phyloP scores from a whole-genome alignment of 495 filamentous ascomycete genomes.

The Tuber microsphaerosporum region DNA sequence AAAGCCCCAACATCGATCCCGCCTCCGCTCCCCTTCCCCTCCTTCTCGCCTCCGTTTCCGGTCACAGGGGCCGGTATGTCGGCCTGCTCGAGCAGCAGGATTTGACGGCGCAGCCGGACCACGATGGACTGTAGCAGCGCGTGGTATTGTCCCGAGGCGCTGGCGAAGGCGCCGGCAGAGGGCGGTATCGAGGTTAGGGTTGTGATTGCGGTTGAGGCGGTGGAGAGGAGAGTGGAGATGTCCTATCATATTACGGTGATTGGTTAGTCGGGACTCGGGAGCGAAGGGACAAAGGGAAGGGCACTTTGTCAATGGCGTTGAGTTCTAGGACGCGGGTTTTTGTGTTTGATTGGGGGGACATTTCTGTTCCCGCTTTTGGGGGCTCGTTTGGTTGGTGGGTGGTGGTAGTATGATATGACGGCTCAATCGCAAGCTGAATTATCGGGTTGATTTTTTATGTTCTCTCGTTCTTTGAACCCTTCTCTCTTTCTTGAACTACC shows the following conservation, averaged over 20 bases:
- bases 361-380: constrained; percentile 7
- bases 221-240: constrained; percentile 35
- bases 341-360: constrained; percentile 26
- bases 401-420: not conserved
- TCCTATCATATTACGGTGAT: constrained; percentile 15
- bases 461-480: not conserved
- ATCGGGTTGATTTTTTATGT: not conserved
- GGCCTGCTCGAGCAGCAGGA: constrained; percentile 57
- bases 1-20: constrained; percentile 62
- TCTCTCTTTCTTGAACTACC: not conserved
- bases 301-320: constrained; percentile 35
- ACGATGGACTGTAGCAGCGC: constrained; percentile 53
- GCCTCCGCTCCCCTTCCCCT: constrained; percentile 42
- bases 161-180: constrained; percentile 45
- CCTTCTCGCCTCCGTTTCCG: constrained; percentile 20
- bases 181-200: constrained; percentile 29
- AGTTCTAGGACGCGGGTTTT: constrained; percentile 33
- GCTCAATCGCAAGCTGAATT: not conserved
- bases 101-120: constrained; percentile 55
- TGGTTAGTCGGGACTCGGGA: constrained; percentile 4
- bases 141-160: constrained; percentile 55
- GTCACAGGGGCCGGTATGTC: constrained; percentile 45
- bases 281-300: not conserved
- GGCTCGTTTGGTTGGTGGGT: not conserved
- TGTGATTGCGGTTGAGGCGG: constrained; percentile 31